Evolutionary conservation across 192 early-diverging fungal species (phyloP), one percentile per base, ranked within the genome.

Genomic region (Phlyctochytrium arcticum): DNA sequence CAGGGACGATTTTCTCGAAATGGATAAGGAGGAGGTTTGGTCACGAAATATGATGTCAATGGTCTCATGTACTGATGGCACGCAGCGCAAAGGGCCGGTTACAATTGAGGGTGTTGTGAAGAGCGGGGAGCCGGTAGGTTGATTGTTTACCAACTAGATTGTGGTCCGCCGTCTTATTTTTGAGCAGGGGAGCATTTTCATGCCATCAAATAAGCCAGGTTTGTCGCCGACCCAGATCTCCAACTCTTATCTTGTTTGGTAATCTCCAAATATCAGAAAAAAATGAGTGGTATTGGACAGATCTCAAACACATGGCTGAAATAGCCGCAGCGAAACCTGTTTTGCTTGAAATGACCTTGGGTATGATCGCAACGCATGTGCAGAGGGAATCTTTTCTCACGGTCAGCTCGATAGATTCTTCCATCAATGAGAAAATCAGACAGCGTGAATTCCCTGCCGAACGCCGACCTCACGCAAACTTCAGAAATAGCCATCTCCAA

Each of bases 401-500:
- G 17, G 10, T 55, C 37, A 31, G 19, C n/a, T 15, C 62, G 8
- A 4, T 26, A 23, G 6, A 68, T 60, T 70, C 69, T 36, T 56
- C 24, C 7, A 54, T 77, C 37, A 83, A 88, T 50, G 36, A 30
- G 57, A 19, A 72, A 24, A 55, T 81, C 36, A 77, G 78, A 30
- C 71, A 81, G 23, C 72, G 74, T 24, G 85, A 87, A 15, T 77
- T 90, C 47, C 94, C 94, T 2, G 74, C 92, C 8, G 86, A 88
- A 42, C 79, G 86, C 42, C 84, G 82, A 5, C 76, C 86, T 32
- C 76, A 79, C 32, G 83, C 93, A 32, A 88, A 91, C 47, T 82
- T 94, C 53, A 78, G 87, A 24, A 96, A 96, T 68, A 85, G 87
- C 61, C 94, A 96, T 65, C 70, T 92, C 29, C 85, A 88, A 67